Conservation (phyloP, 1,284 basidiomycete genomes). For the Apiotrichum laibachii region DNA sequence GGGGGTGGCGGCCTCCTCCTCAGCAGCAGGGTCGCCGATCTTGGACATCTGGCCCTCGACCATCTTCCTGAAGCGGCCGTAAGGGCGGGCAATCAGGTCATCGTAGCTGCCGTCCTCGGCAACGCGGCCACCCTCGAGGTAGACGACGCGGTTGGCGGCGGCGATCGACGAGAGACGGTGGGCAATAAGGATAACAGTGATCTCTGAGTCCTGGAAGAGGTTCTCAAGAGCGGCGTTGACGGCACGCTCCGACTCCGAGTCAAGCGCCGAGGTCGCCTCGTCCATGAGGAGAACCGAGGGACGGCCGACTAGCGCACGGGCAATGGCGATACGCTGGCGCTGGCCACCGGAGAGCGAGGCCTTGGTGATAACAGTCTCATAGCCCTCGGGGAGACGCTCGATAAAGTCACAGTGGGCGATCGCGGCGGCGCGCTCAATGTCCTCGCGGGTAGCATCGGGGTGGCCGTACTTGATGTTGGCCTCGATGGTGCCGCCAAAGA, state of each 20-base stretch:
- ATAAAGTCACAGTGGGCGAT: conserved; percentile 51
- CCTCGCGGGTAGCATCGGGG: conserved; percentile 37
- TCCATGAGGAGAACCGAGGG: conserved; percentile 53
- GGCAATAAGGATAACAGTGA: conserved; percentile 56
- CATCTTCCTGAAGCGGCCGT: conserved; percentile 49
- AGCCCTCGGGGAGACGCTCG: conserved; percentile 43
- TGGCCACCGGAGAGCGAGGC: conserved; percentile 53
- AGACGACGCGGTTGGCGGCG: conserved; percentile 53
- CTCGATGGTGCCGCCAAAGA: conserved; percentile 76
- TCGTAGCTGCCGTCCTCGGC: conserved; percentile 54
- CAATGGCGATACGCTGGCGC: conserved; percentile 56
- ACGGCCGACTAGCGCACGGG: conserved; percentile 53
- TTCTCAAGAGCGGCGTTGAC: conserved; percentile 52
- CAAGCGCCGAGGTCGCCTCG: conserved; percentile 47
- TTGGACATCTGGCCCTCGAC: conserved; percentile 48
- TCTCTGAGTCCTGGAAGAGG: conserved; percentile 52
- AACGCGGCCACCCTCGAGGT: conserved; percentile 53
- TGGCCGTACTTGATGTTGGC: conserved; percentile 66
- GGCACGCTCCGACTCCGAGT: conserved; percentile 46
- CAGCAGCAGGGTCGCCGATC: conserved; percentile 36
- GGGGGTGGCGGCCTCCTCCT: conserved; percentile 6
- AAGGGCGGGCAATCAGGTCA: conserved; percentile 44
- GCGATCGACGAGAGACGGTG: conserved; percentile 56
- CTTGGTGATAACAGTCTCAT: conserved; percentile 49
- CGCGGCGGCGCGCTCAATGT: conserved; percentile 40